Conservation (phyloP, 257 asterid species). For the Petunia secreta region DNA sequence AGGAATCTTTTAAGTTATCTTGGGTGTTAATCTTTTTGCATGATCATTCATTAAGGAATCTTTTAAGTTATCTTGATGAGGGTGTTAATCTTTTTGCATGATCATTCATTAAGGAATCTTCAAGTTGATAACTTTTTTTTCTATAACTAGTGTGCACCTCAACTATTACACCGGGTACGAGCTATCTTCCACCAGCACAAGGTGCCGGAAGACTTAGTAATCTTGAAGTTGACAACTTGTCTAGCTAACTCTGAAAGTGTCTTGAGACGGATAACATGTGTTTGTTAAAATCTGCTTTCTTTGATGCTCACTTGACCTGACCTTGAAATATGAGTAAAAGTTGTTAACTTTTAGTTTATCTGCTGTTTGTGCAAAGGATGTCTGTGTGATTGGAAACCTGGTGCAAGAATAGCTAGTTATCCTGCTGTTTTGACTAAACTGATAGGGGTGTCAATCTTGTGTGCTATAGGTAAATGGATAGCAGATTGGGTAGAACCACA, state of each 20-base stretch:
- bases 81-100: too few species aligned
- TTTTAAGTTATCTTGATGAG: too few species aligned
- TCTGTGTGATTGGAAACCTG: neutral
- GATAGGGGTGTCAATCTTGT: constrained; percentile 12
- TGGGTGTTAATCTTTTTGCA: too few species aligned
- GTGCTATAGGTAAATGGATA: constrained; percentile 50
- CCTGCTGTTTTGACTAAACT: constrained; percentile 7
- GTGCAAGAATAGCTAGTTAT: too few species aligned
- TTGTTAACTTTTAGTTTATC: neutral
- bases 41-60: too few species aligned
- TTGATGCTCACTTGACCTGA: constrained; percentile 19
- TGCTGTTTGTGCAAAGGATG: neutral
- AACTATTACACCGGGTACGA: too few species aligned
- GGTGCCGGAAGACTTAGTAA: too few species aligned
- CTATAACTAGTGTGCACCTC: too few species aligned
- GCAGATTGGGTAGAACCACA: constrained; percentile 44
- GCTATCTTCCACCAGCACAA: too few species aligned
- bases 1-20: neutral
- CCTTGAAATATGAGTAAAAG: neutral
- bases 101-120: too few species aligned
- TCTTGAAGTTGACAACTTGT: neutral
- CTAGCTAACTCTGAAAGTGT: neutral
- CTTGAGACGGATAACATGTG: too few species aligned
- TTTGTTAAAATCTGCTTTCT: neutral
- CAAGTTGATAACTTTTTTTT: too few species aligned